Base-by-base conservation (phyloP, 2,329 filamentous ascomycete species). In the Talaromyces sp. region DNA sequence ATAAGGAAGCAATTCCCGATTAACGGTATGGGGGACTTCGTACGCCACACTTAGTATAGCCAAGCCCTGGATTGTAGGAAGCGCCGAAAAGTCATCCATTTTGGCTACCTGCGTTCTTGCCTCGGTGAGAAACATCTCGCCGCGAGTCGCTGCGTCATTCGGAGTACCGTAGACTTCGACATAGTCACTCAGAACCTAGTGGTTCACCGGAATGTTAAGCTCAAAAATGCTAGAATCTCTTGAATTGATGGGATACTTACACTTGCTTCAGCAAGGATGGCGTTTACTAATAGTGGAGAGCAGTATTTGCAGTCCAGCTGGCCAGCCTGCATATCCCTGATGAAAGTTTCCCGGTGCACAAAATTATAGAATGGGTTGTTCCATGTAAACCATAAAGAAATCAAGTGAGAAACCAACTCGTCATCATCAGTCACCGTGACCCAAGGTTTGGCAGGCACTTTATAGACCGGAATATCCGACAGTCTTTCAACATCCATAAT, bases 311-410 rank as follows among this genome's bases (percentile, higher is more conserved):
- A 89, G 58, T 84, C 72, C 78, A 78, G 74, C 27, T 75, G 67
- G 0, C 71, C 73, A 22, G 36, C 47, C 0, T 61, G 63, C 77
- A 79, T 79, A 69, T 78, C 70, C 3, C 91, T 91, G 27, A 84
- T 83, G 60, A 89, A 78, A 70, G 95, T 95, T 73, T 96, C 92
- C 34, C 88, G 84, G 72, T 90, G 91, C 73, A 97, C 93, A 51
- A 94, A 82, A n/a, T 83, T 87, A 75, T 91, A 95, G 77, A 92
- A 96, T 36, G 91, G 89, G 76, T 96, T 96, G 76, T 96, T 92
- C 89, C 93, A 97, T 72, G 88, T 91, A 78, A 96, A 96, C 79
- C 96, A 97, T 88, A 96, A 90, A 73, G 92, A 92, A 71, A 97
- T 86, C 25, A 97, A 84, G 77, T 96, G 92, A 7, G 88, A 86